Evolutionary conservation across 257 asterid species (phyloP), one percentile per base, ranked within the genome.

Genomic region (Forsythia viridissima): DNA sequence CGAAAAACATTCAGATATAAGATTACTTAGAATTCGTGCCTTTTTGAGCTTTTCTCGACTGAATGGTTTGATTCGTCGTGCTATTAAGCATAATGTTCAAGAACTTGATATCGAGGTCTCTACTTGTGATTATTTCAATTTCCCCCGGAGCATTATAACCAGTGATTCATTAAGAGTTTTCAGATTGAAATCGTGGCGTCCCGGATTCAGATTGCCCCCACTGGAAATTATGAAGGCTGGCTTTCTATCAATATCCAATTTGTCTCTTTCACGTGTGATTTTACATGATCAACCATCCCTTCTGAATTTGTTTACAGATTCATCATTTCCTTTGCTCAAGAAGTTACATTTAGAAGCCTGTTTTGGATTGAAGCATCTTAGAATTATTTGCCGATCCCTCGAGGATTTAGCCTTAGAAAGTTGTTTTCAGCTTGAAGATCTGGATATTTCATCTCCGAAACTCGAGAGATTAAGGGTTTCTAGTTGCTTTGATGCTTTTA

Each of bases 181-280:
- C 44, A 81, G 88, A 72, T 79, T 94, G 70, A 88, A 86, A 43
- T 94, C 98, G 0, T 77, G 88, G 52, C 82, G 75, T 44, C 94
- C 94, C 0, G 97, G 98, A 1, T 94, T 94, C 77, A 77, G 97
- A 65, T 77, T 94, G 73, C 97, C 98, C 42, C 97, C 98, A 0
- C 44, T 79, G 8, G 76, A 80, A 15, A 77, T 88, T 72, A 83
- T 94, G 86, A 87, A 84, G 73, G 87, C 82, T 5, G 97, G 97
- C 3, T 91, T 94, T 52, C 82, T 78, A 78, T 85, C 90, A 0
- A 72, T 94, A 8, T 70, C 81, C 0, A 48, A 82, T 4, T 36
- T 94, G 41, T 90, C 97, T 0, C 90, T 94, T 6, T 89, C 96
- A 8, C 84, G 87, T 0, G 78, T 88, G 9, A 84, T 91, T 40